These are phyloP conservation scores for Ziziphus jujuba DNA, from an alignment of 306 rosid genomes.

Conservation along the genomic window DNA sequence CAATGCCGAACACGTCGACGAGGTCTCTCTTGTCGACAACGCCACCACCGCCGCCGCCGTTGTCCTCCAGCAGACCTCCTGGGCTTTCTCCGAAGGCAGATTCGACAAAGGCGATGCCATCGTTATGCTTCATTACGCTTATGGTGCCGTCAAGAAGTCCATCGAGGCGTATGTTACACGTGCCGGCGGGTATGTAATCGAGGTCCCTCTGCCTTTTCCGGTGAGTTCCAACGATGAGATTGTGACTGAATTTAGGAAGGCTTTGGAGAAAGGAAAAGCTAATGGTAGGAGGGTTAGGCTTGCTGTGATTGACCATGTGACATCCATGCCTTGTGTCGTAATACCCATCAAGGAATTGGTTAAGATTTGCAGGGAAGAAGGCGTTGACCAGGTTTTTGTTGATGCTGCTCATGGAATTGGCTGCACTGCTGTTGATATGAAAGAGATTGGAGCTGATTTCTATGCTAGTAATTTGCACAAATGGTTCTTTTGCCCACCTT, in stretches of 20 bases:
- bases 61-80: conserved; percentile 74
- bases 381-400: conserved; percentile 83
- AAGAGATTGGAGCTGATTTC: conserved; percentile 88
- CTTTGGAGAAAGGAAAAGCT: conserved; percentile 64
- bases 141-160: conserved; percentile 88
- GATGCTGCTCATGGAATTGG: conserved; percentile 99
- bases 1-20: conserved; percentile 72
- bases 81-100: conserved; percentile 72
- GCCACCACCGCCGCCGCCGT: conserved; percentile 99
- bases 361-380: conserved; percentile 88
- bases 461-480: conserved; percentile 96
- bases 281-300: conserved; percentile 74
- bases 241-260: conserved; percentile 62
- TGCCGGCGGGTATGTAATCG: conserved; percentile 80
- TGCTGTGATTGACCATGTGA: conserved; percentile 92
- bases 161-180: conserved; percentile 86
- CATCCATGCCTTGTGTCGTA: conserved; percentile 95
- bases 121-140: conserved; percentile 87
- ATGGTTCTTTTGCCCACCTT: conserved; percentile 98
- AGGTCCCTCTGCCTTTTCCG: conserved; percentile 87
- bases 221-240: conserved; percentile 71
- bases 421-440: conserved; percentile 79
- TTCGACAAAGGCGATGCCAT: conserved; percentile 71
- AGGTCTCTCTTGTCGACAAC: conserved; percentile 89
- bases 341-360: conserved; percentile 80